Evolutionary conservation across 2,329 filamentous ascomycete genomes (phyloP).

Genomic region (Zopfia rhizophila): DNA sequence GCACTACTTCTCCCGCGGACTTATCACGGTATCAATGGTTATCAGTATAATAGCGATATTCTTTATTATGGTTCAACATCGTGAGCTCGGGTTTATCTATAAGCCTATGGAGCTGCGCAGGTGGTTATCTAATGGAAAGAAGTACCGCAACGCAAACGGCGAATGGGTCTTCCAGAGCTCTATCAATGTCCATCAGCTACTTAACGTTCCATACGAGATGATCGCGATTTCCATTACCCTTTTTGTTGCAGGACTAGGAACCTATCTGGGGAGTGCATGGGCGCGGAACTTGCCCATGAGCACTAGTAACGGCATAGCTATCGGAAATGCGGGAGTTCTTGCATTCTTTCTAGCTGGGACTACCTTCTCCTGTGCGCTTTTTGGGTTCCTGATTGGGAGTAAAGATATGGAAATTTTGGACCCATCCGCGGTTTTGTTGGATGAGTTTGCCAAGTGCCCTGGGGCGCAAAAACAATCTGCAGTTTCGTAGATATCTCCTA

Average conservation of each 20-base stretch:
- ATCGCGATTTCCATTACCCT: constrained; percentile 24
- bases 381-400: too few relatives aligned
- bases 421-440: too few relatives aligned
- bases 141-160: constrained; percentile 8
- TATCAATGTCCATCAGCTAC: constrained; percentile 21
- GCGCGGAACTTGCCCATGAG: too few relatives aligned
- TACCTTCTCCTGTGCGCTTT: too few relatives aligned
- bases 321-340: too few relatives aligned
- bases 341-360: too few relatives aligned
- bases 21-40: constrained; percentile 23
- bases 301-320: too few relatives aligned
- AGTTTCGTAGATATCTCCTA: too few relatives aligned
- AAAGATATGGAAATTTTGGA: too few relatives aligned
- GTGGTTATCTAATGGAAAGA: constrained; percentile 30
- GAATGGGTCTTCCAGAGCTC: constrained; percentile 23
- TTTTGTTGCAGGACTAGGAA: constrained; percentile 25
- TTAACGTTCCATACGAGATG: constrained; percentile 32
- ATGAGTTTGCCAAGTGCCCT: too few relatives aligned
- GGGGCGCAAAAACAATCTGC: too few relatives aligned
- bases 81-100: constrained; percentile 20
- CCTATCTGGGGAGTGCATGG: constrained; percentile 28
- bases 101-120: constrained; percentile 18
- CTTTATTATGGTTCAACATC: constrained; percentile 32
- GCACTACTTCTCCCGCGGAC: constrained; percentile 20
- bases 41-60: constrained; percentile 28